Evolutionary conservation across 2,329 filamentous ascomycete genomes (phyloP), one percentile per base, ranked within the genome.

Genomic region (Lachnellula cervina): DNA sequence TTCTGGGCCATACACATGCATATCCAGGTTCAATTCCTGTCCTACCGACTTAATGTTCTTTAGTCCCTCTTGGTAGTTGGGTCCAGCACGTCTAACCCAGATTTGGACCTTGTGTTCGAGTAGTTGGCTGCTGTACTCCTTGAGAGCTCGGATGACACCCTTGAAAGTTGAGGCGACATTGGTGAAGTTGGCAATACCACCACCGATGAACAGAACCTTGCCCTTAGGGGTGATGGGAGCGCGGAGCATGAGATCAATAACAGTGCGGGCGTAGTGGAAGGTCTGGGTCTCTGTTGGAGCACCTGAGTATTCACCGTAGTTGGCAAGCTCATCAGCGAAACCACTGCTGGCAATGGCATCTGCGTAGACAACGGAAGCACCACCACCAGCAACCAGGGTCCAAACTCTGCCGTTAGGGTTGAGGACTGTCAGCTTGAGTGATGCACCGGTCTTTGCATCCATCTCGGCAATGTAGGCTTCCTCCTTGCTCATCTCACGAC

Each of bases 101-200:
- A 97, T 97, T 78, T 96, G 88, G 64, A 94, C 90, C 70, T 96
- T 96, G 86, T 99, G 94, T 83, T 99, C 94, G 71, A 85, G 84
- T 66, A 99, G 84, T 62, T 87, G 81, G 62, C 86, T 85, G 59
- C 92, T 83, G 67, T 93, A 91, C 77, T 97, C 94, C 64, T 93
- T 87, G 64, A 99, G 84, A 58, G 94, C 94, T 67, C 90, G 88
- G 74, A 99, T 99, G 75, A 99, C 93, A 80, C 94, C 94, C 85
- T 99, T 99, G 88, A 99, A 99, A 63, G 94, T 99, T 68, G 89
- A 94, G 59, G 94, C 94, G 54, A 99, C 94, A 79, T 97, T 99
- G 82, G 94, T 99, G 81, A 99, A 99, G 88, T 99, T 99, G 82
- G 94, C 94, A 83, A 99, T 99, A 83, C 94, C 94, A 80, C 94